Evolutionary conservation across 208 protist genomes (phyloP), one percentile per base, ranked within the genome.

Genomic region (Wallacemonas sp.): DNA sequence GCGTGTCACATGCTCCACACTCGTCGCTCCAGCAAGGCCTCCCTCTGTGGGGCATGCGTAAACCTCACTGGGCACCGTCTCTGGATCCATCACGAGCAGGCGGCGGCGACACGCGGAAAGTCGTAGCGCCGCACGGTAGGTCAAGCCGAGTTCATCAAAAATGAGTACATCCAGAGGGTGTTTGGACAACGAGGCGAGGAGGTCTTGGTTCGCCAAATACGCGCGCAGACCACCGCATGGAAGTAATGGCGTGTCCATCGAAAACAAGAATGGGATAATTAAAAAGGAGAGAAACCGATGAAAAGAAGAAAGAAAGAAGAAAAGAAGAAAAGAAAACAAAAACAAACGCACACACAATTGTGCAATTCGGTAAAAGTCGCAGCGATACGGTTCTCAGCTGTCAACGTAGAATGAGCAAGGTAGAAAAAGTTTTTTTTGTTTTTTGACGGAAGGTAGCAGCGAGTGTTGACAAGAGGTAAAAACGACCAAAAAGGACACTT

Each of bases 91-190:
- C 2, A 53, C 15, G 0, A 79, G 41, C 9, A 61, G 58, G 24
- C 45, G 62, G 0, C 51, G 39, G 12, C 67, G 62, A 12, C 36
- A 30, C 6, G 72, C 63, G 27, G 47, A 38, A 11, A 79, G 73
- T 22, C 28, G 68, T 24, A 73, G 45, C 1, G 49, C 36, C 17
- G 73, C 73, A 4, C 42, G 41, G 34, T 79, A 79, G 33, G 45
- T 41, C 30, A 79, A 47, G 6, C 62, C 58, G 17, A 79, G 56
- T 3, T 70, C 15, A 6, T 66, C 58, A 21, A 74, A 59, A 12
- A 79, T 33, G 22, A 70, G 34, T 63, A 68, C 72, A 45, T 74
- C 73, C 15, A 65, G 54, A 21, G 72, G 62, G 9, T 60, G 51
- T 19, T 34, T 41, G 31, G 62, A 53, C n/a, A 79, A 61, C 1